Evolutionary conservation across 2,329 filamentous ascomycete species (phyloP).

Genomic region (Colletotrichum sp.): DNA sequence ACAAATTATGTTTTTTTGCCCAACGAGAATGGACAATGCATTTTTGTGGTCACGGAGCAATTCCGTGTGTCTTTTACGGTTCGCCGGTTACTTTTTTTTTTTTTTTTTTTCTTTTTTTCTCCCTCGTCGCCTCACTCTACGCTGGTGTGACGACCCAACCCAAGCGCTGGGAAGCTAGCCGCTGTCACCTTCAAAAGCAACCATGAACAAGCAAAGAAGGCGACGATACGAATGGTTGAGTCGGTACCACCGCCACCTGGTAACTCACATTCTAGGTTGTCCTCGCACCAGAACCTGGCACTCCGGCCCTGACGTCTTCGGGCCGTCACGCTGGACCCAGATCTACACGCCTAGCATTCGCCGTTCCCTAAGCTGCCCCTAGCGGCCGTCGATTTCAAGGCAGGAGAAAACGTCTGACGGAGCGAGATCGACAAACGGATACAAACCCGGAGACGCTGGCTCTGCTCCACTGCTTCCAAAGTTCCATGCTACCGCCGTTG

Average conservation of each 20-base stretch:
- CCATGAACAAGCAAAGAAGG: not conserved
- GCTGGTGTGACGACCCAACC: not conserved
- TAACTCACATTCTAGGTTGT: not conserved
- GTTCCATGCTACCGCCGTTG: constrained; percentile 1
- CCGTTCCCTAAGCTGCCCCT: not conserved
- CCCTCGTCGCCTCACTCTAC: not conserved
- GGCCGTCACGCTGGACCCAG: constrained; percentile 15
- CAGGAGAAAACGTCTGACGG: not conserved
- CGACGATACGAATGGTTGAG: not conserved
- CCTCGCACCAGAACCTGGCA: not conserved
- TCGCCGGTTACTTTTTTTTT: not conserved
- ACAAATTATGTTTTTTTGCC: no score
- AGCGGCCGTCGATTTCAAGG: constrained; percentile 1
- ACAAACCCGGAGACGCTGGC: not conserved
- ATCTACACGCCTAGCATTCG: constrained; percentile 14
- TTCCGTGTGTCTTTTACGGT: no score
- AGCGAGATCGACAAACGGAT: constrained; percentile 16
- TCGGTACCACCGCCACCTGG: not conserved
- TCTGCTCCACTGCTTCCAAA: constrained; percentile 19
- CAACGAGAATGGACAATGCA: no score
- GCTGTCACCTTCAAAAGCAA: not conserved
- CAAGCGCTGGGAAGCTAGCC: not conserved
- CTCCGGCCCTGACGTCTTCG: constrained; percentile 9
- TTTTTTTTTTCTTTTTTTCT: not conserved
- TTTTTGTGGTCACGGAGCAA: no score